Evolutionary conservation across 2,329 filamentous ascomycete species (phyloP).

Genomic region (Lasiodiplodia sp.): DNA sequence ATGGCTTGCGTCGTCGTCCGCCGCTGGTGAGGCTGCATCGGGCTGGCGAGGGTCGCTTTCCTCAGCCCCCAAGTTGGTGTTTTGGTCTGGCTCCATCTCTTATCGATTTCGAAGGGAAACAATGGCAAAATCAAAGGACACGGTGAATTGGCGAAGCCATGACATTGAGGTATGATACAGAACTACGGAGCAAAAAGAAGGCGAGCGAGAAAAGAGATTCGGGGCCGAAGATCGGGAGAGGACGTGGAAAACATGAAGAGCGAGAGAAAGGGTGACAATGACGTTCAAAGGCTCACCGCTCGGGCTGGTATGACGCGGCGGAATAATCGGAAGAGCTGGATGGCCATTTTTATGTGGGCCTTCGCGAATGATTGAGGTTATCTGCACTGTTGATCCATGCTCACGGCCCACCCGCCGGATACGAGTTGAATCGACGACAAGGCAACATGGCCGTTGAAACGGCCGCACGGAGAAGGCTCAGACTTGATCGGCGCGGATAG

Average conservation of each 20-base stretch:
- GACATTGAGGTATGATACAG: not conserved
- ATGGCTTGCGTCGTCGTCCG: not conserved
- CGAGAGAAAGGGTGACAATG: constrained; percentile 1
- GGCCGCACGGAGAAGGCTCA: not conserved
- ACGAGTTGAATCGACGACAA: not conserved
- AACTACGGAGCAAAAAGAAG: not conserved
- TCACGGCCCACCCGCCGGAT: constrained; percentile 2
- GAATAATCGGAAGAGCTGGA: constrained; percentile 3
- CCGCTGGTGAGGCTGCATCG: not conserved
- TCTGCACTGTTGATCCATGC: constrained; percentile 16
- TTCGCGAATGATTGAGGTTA: not conserved
- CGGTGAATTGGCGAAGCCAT: not conserved
- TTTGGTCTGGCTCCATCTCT: not conserved
- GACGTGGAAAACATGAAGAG: not conserved
- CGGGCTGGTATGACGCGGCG: constrained; percentile 9
- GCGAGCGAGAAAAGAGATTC: not conserved
- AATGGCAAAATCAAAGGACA: not conserved
- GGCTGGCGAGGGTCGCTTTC: not conserved
- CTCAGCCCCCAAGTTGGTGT: not conserved
- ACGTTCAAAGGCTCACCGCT: constrained; percentile 9
- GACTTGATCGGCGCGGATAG: not conserved
- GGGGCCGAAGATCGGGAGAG: constrained; percentile 1
- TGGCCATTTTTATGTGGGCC: constrained; percentile 8
- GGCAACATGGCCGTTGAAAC: not conserved
- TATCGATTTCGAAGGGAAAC: not conserved